Evolutionary conservation across 805 yeast species (phyloP).

Genomic region (Myxozyma monticola): DNA sequence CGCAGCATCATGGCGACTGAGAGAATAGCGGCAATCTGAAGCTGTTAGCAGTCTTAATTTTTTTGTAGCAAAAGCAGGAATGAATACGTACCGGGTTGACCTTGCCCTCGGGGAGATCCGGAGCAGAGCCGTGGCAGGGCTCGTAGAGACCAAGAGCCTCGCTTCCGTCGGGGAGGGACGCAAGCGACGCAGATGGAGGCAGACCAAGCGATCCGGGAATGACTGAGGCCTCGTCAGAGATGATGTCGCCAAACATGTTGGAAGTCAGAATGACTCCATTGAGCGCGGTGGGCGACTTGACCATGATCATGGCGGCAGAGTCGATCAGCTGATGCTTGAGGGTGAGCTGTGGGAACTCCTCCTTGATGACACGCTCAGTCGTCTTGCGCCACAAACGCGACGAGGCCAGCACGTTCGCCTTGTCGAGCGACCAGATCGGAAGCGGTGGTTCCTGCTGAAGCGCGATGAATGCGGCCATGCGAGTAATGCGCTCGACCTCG

Average conservation of each 20-base stretch:
- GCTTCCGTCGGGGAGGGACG: slow-evolving; percentile 95
- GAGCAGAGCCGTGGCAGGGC: slow-evolving; percentile 99
- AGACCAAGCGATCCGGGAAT: slow-evolving; percentile 97
- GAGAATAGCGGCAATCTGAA: slow-evolving; percentile 75
- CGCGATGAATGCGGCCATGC: slow-evolving; percentile 98
- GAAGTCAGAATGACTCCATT: slow-evolving; percentile 91
- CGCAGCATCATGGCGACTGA: slow-evolving; percentile 98
- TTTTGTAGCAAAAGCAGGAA: neutral
- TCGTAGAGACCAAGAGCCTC: slow-evolving; percentile 94
- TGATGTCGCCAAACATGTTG: slow-evolving; percentile 98
- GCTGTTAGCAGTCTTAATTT: neutral
- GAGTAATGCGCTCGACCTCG: slow-evolving; percentile 91
- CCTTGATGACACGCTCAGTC: slow-evolving; percentile 76
- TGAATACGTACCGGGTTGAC: slow-evolving; percentile 66
- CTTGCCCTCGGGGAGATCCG: slow-evolving; percentile 81
- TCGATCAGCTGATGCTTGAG: slow-evolving; percentile 95
- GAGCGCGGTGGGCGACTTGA: slow-evolving; percentile 84
- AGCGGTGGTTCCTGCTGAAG: slow-evolving; percentile 89
- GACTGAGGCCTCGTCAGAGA: slow-evolving; percentile 96
- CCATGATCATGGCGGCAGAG: slow-evolving; percentile 97
- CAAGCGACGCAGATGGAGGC: slow-evolving; percentile 92
- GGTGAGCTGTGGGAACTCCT: slow-evolving; percentile 86
- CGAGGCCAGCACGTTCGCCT: slow-evolving; percentile 95
- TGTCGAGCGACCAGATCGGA: slow-evolving; percentile 94
- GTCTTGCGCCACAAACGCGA: slow-evolving; percentile 96